A percentile compares a stretch with the other conserved stretches of the same genome.
Evolutionary conservation across 2,329 filamentous ascomycete species (phyloP).

Genomic region (Zasmidium citrigriseum): DNA sequence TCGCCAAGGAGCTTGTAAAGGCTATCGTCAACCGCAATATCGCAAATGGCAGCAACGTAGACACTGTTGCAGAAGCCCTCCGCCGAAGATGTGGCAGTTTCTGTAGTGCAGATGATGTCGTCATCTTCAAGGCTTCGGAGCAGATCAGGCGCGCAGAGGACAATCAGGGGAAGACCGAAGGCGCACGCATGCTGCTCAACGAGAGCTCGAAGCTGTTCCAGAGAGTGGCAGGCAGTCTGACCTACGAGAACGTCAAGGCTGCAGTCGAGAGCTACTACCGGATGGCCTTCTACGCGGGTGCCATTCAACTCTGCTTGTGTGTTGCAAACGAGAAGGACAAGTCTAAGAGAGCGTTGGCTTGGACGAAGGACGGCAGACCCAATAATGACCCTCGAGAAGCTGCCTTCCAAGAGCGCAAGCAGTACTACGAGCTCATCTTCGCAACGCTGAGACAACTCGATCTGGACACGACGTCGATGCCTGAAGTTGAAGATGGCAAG

Average conservation of each 20-base stretch:
- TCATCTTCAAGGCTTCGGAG: conserved; percentile 98
- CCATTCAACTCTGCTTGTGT: conserved; percentile 80
- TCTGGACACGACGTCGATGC: conserved; percentile 64
- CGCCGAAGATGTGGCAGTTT: conserved; percentile 92
- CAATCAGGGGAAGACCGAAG: conserved; percentile 71
- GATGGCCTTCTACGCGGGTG: conserved; percentile 86
- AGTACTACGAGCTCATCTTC: conserved; percentile 87
- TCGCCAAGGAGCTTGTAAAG: conserved; percentile 93
- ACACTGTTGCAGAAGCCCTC: conserved; percentile 94
- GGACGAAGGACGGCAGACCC: conserved; percentile 82
- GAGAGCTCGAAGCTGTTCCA: conserved; percentile 88
- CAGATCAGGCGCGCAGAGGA: conserved; percentile 87
- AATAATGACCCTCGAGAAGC: conserved; percentile 67
- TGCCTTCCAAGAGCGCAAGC: conserved; percentile 69
- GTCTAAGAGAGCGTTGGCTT: conserved; percentile 79
- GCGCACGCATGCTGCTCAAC: conserved; percentile 76
- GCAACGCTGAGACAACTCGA: conserved; percentile 79
- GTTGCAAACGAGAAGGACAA: conserved; percentile 85
- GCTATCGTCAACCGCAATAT: conserved; percentile 98
- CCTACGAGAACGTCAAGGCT: conserved; percentile 70
- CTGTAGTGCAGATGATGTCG: conserved; percentile 94
- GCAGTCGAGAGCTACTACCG: conserved; percentile 77
- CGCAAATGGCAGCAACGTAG: conserved; percentile 92
- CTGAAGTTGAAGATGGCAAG: conserved; percentile 75
- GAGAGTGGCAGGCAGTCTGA: conserved; percentile 81